Conservation (phyloP, 805 yeast genomes). For the Ogataea dorogensis region DNA sequence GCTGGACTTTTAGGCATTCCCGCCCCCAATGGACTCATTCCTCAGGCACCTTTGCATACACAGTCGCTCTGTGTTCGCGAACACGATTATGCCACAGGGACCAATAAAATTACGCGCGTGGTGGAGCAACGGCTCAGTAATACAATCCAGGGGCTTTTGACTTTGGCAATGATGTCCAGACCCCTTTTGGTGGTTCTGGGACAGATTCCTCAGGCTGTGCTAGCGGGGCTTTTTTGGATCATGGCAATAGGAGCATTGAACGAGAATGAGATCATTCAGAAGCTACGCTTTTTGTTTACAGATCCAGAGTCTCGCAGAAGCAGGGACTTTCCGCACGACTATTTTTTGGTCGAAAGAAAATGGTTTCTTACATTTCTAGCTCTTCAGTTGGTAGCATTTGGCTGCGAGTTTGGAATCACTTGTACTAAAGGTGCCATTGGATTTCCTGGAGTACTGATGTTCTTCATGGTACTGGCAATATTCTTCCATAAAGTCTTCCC, state of each 20-base stretch:
- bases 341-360: slow-evolving; percentile 35
- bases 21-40: slow-evolving; percentile 94
- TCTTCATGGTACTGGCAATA: slow-evolving; percentile 64
- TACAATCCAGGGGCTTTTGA: slow-evolving; percentile 77
- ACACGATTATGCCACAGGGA: slow-evolving; percentile 33
- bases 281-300: slow-evolving; percentile 60
- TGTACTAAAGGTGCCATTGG: slow-evolving; percentile 90
- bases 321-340: slow-evolving; percentile 21
- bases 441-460: slow-evolving; percentile 81
- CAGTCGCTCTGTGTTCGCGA: slow-evolving; percentile 64
- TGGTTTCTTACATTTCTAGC: slow-evolving; percentile 56
- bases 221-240: slow-evolving; percentile 88
- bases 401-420: slow-evolving; percentile 81
- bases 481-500: slow-evolving; percentile 65
- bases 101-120: slow-evolving; percentile 45
- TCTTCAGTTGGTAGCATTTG: slow-evolving; percentile 66
- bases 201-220: slow-evolving; percentile 85
- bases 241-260: slow-evolving; percentile 86
- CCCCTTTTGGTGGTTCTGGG: slow-evolving; percentile 82
- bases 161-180: slow-evolving; percentile 83
- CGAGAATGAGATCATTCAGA: slow-evolving; percentile 60
- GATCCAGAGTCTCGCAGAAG: slow-evolving; percentile 43
- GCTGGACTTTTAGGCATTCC: slow-evolving; percentile 90
- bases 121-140: slow-evolving; percentile 91
- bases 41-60: slow-evolving; percentile 96